These are phyloP conservation scores for Leccinum variabile DNA, from an alignment of 1,284 basidiomycete genomes.

Conservation along the genomic window DNA sequence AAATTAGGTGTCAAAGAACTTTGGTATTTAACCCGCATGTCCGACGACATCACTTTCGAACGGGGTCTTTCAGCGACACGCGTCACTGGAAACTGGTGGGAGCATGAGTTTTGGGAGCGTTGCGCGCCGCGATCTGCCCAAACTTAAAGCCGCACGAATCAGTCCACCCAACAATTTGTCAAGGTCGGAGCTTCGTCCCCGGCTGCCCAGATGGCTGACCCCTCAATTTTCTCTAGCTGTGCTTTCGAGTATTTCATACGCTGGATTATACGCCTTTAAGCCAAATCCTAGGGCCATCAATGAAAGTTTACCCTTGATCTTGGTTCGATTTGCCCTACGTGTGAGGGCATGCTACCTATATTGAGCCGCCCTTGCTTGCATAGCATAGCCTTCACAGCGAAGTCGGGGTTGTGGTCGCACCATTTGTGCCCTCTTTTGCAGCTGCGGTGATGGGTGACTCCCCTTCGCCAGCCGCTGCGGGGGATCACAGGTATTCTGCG, in stretches of 20 bases:
- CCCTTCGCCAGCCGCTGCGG: constrained; percentile 8
- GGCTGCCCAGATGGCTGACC: constrained; percentile 17
- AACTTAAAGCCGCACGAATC: constrained; percentile 17
- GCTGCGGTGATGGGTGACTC: constrained; percentile 4
- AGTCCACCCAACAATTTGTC: constrained; percentile 16
- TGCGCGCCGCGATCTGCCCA: constrained; percentile 12
- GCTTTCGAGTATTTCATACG: constrained; percentile 19
- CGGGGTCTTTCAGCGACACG: constrained; percentile 47
- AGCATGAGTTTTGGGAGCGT: constrained; percentile 55
- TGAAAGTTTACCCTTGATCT: constrained; percentile 2
- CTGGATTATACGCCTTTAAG: constrained; percentile 4
- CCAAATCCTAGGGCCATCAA: constrained; percentile 8
- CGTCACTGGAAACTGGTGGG: constrained; percentile 54
- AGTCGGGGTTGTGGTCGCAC: constrained; percentile 7
- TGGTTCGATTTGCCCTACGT: constrained; percentile 4
- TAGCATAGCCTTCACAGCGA: constrained; percentile 10
- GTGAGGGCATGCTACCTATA: constrained; percentile 3
- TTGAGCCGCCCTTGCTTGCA: constrained; percentile 6
- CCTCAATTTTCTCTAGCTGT: constrained; percentile 14
- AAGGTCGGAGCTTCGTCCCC: constrained; percentile 39
- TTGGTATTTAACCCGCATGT: constrained; percentile 59
- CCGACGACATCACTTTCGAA: constrained; percentile 32
- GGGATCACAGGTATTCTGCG: constrained; percentile 9
- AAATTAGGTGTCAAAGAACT: constrained; percentile 61
- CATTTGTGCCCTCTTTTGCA: constrained; percentile 19